These are phyloP conservation scores for Vaccinium corymbosum DNA, from an alignment of 148 eudicot species.

Conservation along the genomic window DNA sequence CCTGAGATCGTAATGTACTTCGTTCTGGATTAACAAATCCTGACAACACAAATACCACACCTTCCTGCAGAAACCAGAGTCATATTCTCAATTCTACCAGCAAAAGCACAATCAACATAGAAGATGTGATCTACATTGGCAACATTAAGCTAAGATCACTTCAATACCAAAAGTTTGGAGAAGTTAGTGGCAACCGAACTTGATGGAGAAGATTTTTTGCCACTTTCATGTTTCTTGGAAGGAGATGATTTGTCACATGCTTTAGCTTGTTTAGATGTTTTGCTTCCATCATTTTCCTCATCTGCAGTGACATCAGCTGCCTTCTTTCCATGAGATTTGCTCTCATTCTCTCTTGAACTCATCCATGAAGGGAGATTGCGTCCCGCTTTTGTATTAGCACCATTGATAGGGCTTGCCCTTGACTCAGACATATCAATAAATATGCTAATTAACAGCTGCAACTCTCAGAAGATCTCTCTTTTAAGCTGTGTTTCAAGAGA, in stretches of 20 bases:
- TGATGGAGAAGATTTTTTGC: constrained; percentile 27
- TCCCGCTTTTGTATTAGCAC: constrained; percentile 30
- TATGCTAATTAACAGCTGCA: constrained; percentile 10
- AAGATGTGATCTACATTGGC: background rate
- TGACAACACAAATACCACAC: constrained; percentile 82
- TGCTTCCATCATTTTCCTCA: constrained; percentile 25
- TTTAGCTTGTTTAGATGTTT: constrained; percentile 26
- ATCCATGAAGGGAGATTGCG: constrained; percentile 92
- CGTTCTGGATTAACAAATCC: constrained; percentile 98
- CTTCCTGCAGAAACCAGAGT: constrained; percentile 60
- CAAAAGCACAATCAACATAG: background rate
- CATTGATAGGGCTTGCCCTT: constrained; percentile 25
- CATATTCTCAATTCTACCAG: constrained; percentile 9
- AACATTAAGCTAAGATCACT: background rate
- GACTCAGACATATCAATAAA: constrained; percentile 39
- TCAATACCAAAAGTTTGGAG: constrained; percentile 67
- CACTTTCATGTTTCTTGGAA: constrained; percentile 23
- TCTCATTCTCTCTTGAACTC: constrained; percentile 53
- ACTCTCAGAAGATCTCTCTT: background rate
- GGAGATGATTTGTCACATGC: constrained; percentile 23
- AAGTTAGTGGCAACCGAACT: constrained; percentile 33
- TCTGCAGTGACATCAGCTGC: constrained; percentile 20
- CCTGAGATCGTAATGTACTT: constrained; percentile 68
- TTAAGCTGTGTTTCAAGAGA: background rate
- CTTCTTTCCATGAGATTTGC: constrained; percentile 30